phyloP scores from a whole-genome alignment of 2,329 filamentous ascomycete genomes.

The Ophiostoma triangulosporum region DNA sequence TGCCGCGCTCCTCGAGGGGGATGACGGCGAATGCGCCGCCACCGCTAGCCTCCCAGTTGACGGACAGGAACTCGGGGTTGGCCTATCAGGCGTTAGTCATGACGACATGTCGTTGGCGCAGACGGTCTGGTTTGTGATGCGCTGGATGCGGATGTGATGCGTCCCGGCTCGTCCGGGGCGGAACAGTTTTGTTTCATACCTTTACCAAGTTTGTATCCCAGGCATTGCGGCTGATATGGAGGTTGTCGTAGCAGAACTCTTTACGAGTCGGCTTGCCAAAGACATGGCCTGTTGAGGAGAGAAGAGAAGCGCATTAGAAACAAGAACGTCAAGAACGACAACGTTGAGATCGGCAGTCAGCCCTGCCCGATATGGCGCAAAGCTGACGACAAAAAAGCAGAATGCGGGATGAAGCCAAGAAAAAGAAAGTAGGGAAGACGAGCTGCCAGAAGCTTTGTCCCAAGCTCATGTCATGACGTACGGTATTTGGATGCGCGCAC shows the following conservation, averaged over 20 bases:
- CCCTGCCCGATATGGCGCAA: background rate
- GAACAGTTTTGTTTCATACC: conserved; percentile 35
- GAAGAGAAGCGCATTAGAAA: background rate
- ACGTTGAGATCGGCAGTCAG: background rate
- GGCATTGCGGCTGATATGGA: conserved; percentile 93
- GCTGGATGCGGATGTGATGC: background rate
- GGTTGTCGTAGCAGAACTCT: conserved; percentile 97
- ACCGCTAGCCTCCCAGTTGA: conserved; percentile 96
- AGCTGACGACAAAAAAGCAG: background rate
- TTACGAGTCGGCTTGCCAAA: conserved; percentile 93
- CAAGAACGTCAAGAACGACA: background rate
- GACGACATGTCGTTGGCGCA: background rate
- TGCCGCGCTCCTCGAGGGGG: conserved; percentile 76
- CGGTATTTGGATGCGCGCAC: conserved; percentile 57
- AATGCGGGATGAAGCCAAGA: background rate
- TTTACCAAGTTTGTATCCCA: conserved; percentile 99
- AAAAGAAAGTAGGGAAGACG: too few species aligned
- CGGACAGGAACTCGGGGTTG: conserved; percentile 88
- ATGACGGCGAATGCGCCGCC: conserved; percentile 96
- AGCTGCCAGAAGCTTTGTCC: conserved; percentile 4
- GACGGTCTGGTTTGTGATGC: background rate
- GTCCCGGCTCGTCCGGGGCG: background rate
- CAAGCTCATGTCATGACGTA: conserved; percentile 24
- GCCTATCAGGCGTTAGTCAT: conserved; percentile 39
- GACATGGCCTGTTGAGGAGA: conserved; percentile 62